Evolutionary conservation across 2,329 filamentous ascomycete genomes (phyloP).

Genomic region (Microcera coccophila): DNA sequence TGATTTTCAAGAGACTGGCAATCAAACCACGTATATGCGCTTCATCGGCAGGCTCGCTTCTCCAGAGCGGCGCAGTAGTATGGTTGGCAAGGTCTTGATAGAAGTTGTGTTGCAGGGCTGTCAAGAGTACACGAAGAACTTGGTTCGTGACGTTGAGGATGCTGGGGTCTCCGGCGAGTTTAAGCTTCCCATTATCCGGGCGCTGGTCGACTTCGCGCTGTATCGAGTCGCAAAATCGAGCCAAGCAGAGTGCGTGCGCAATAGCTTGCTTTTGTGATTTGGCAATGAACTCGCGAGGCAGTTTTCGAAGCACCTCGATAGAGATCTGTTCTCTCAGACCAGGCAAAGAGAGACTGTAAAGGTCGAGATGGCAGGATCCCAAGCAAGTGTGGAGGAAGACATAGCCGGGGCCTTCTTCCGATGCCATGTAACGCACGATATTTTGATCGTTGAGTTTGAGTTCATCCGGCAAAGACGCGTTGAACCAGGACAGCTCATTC

Average conservation of each 20-base stretch:
- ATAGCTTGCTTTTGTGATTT: slow-evolving; percentile 39
- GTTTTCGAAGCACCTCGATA: slow-evolving; percentile 30
- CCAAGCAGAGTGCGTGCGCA: slow-evolving; percentile 36
- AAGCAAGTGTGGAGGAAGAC: slow-evolving; percentile 37
- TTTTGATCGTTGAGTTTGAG: slow-evolving; percentile 34
- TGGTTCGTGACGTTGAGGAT: slow-evolving; percentile 31
- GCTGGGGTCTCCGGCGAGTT: slow-evolving; percentile 30
- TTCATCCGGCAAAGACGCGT: slow-evolving; percentile 33
- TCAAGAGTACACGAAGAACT: slow-evolving; percentile 32
- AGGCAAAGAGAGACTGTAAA: slow-evolving; percentile 39
- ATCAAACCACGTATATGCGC: slow-evolving; percentile 32
- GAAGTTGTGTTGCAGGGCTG: slow-evolving; percentile 34
- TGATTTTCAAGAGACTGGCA: slow-evolving; percentile 32
- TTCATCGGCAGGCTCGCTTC: slow-evolving; percentile 31
- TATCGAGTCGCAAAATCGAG: slow-evolving; percentile 35
- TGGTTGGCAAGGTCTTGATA: slow-evolving; percentile 33
- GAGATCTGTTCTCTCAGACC: slow-evolving; percentile 32
- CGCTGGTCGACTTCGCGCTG: slow-evolving; percentile 28
- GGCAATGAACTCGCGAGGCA: slow-evolving; percentile 35
- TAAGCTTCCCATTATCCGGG: slow-evolving; percentile 21
- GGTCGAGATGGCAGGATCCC: slow-evolving; percentile 35
- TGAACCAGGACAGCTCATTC: slow-evolving; percentile 35
- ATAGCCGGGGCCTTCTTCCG: slow-evolving; percentile 32
- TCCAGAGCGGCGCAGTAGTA: slow-evolving; percentile 37
- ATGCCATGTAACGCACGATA: slow-evolving; percentile 30